Evolutionary conservation across 495 filamentous ascomycete genomes (phyloP).

Genomic region (Neurospora tetrasperma): DNA sequence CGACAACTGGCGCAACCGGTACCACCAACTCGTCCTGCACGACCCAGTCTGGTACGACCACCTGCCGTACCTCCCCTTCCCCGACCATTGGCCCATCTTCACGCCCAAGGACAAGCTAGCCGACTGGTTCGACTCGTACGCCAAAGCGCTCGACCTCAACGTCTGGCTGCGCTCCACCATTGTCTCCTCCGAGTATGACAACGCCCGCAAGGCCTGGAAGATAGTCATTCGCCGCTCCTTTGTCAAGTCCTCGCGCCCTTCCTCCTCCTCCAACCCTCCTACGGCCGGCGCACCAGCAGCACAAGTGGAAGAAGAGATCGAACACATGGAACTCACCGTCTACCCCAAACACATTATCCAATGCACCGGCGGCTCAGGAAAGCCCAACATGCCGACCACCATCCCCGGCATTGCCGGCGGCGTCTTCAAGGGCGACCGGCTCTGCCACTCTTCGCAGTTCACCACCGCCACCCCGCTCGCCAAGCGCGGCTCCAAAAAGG

Average conservation of each 20-base stretch:
- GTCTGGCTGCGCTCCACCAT: constrained; percentile 56
- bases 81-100: constrained; percentile 56
- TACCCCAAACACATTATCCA: constrained; percentile 50
- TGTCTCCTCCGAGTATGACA: constrained; percentile 42
- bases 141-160: constrained; percentile 63
- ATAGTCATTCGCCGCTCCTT: constrained; percentile 44
- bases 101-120: constrained; percentile 76
- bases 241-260: constrained; percentile 51
- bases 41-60: constrained; percentile 73
- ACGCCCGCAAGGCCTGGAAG: constrained; percentile 47
- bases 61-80: constrained; percentile 63
- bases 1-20: constrained; percentile 70
- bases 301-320: not conserved
- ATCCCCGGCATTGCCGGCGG: constrained; percentile 47
- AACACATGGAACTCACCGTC: not conserved
- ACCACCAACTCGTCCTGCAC: constrained; percentile 55
- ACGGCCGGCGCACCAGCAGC: not conserved
- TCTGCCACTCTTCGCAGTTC: constrained; percentile 67
- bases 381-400: constrained; percentile 47
- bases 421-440: constrained; percentile 45
- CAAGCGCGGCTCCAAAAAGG: constrained; percentile 44
- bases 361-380: constrained; percentile 64
- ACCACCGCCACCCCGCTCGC: constrained; percentile 37
- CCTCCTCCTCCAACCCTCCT: constrained; percentile 36
- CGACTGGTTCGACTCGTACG: constrained; percentile 69